These are phyloP conservation scores for Nepenthes gracilis DNA, from an alignment of 148 eudicot species.

Conservation along the genomic window DNA sequence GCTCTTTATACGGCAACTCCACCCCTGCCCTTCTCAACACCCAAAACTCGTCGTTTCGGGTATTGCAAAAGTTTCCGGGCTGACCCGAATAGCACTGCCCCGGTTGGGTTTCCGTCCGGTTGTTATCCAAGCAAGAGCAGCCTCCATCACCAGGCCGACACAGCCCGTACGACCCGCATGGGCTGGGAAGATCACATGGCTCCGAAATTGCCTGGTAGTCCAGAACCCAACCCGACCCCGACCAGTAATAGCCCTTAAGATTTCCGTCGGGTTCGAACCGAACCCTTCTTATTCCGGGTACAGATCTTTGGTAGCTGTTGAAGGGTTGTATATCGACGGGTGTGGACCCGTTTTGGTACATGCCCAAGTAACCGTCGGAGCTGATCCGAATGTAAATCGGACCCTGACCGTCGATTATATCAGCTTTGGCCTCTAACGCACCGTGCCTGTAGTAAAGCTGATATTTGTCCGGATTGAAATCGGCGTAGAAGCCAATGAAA, in stretches of 20 bases:
- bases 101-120: constrained; percentile 23
- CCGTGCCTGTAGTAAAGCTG: constrained; percentile 60
- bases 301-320: constrained; percentile 45
- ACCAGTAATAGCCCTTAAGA: constrained; percentile 77
- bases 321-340: constrained; percentile 70
- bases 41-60: constrained; percentile 1
- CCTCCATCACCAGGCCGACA: constrained; percentile 41
- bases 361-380: constrained; percentile 71
- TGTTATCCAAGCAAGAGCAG: constrained; percentile 64
- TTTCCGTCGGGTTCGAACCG: constrained; percentile 72
- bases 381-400: constrained; percentile 43
- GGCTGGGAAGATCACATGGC: constrained; percentile 59
- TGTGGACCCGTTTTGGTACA: constrained; percentile 61
- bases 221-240: constrained; percentile 54
- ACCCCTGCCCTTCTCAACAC: constrained; percentile 39
- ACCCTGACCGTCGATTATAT: constrained; percentile 38
- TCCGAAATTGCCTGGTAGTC: constrained; percentile 74
- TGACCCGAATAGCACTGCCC: constrained; percentile 29
- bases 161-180: constrained; percentile 73
- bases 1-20: constrained; percentile 57
- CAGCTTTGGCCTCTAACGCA: constrained; percentile 57
- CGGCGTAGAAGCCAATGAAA: constrained; percentile 59
- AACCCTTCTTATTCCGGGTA: constrained; percentile 43
- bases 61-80: constrained; percentile 32
- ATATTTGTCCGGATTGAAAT: constrained; percentile 21